Percentiles rank a stretch among this genome's conserved stretches.
Evolutionary conservation across 176 grass and related monocot genomes (phyloP).

Genomic region (Oropetium thomaeum): DNA sequence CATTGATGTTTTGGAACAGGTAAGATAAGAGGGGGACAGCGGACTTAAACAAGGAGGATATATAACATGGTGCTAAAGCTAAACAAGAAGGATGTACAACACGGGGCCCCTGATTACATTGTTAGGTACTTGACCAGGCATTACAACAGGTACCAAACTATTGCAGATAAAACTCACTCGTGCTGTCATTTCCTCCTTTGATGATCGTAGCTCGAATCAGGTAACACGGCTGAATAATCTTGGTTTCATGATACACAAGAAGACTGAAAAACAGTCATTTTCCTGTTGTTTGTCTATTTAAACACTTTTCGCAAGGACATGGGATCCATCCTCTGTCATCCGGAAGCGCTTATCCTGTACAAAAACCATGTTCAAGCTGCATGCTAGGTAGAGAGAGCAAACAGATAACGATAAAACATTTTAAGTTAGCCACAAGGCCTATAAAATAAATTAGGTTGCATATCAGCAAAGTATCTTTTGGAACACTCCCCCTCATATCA

Average conservation of each 20-base stretch:
- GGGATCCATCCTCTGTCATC: constrained; percentile 28
- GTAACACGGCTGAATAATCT: not conserved
- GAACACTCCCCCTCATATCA: not conserved
- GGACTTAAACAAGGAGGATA: not conserved
- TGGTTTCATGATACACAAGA: not conserved
- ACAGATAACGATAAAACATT: not conserved
- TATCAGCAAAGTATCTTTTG: not conserved
- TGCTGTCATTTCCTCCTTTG: not conserved
- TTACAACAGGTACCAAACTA: not conserved
- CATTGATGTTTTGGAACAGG: not conserved
- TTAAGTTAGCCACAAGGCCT: not conserved
- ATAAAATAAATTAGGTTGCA: constrained; percentile 15
- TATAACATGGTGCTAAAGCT: too few relatives aligned
- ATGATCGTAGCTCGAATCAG: constrained; percentile 19
- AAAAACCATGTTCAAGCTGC: not conserved
- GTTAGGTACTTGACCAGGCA: not conserved
- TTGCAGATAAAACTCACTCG: not conserved
- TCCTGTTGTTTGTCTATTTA: constrained; percentile 8
- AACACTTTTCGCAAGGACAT: constrained; percentile 31
- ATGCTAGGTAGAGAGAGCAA: not conserved
- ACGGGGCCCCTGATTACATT: not conserved
- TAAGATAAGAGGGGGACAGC: too few relatives aligned
- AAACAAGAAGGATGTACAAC: not conserved
- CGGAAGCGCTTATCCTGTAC: constrained; percentile 26
- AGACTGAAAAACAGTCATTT: not conserved